Base-by-base conservation (phyloP, 768 basidiomycete genomes). In the Pleurotus eryngii region DNA sequence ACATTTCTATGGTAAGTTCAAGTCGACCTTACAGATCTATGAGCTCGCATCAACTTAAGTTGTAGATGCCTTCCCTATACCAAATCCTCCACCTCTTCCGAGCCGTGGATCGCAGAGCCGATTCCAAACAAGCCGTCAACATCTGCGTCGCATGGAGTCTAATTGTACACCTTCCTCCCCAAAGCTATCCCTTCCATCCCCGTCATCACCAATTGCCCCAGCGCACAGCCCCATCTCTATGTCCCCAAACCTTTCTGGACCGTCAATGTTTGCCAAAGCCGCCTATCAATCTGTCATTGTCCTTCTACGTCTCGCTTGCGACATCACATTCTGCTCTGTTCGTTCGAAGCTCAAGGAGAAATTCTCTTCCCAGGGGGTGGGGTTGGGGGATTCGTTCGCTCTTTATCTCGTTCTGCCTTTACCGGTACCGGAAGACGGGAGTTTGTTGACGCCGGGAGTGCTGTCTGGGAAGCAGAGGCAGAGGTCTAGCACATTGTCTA, bases 321-420 rank as follows among this genome's bases (percentile, higher is more conserved):
- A 74, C 42, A 73, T 75, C 57, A 45, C 77, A n/a, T 78, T 84
- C 56, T 63, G 68, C 15, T 82, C 84, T 46, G 63, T 90, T 14
- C 84, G 85, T 58, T 71, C 72, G 51, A 78, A 80, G 48, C 72
- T 92, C 22, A 79, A 80, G 59, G 81, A 85, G 55, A 90, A 89
- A 63, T 85, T 91, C 64, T 76, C 80, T n/a, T 74, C 77, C 20
- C 81, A 53, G 24, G 78, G 77, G 48, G 61, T 84, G 43, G 73
- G 76, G 11, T 78, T 90, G 20, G 76, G 76, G 0, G 71, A 77
- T 5, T 69, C 75, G 1, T 90, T 90, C 65, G 76, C 75, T 6
- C 69, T 90, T 30, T 82, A 80, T 17, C 79, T 83, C 61, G 64
- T 81, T 47, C 74, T 82, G 55, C 76, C 78, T 18, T 37, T 63